A percentile compares a stretch with the other conserved stretches of the same genome.
These are phyloP conservation scores for Trichoderma sp. DNA, from an alignment of 2,329 filamentous ascomycete species.

Conservation along the genomic window DNA sequence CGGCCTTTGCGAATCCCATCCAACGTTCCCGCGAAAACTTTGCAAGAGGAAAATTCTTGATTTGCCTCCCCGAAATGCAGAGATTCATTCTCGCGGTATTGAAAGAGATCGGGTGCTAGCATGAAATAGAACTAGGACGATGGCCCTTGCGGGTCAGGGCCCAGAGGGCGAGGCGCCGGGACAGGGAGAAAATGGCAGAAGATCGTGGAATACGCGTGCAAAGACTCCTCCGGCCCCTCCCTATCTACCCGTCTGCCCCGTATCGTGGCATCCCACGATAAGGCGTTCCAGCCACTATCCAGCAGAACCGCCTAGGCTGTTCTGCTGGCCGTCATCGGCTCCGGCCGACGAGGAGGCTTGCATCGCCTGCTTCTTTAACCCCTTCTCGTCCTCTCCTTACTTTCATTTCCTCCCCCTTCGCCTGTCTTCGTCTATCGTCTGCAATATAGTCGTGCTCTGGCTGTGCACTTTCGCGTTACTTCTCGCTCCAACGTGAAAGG, in stretches of 20 bases:
- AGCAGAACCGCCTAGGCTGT: constrained; percentile 19
- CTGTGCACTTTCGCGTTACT: constrained; percentile 17
- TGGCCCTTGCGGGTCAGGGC: background rate
- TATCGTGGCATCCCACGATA: constrained; percentile 22
- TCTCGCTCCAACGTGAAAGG: background rate
- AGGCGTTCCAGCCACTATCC: constrained; percentile 25
- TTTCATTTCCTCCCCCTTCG: background rate
- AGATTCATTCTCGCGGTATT: background rate
- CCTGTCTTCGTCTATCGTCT: constrained; percentile 6
- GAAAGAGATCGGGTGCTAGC: background rate
- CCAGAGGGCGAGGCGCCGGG: background rate
- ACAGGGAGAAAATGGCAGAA: background rate
- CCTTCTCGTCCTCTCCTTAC: constrained; percentile 4
- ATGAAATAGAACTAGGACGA: background rate
- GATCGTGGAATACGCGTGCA: background rate
- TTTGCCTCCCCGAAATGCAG: background rate
- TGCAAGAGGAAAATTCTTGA: background rate
- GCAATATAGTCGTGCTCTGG: constrained; percentile 12
- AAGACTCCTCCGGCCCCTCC: background rate
- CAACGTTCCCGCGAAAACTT: background rate
- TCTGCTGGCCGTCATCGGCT: constrained; percentile 3
- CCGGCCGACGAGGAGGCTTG: constrained; percentile 27
- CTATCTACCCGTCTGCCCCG: constrained; percentile 14
- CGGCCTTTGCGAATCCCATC: constrained; percentile 21
- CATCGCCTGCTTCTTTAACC: background rate